Conservation (phyloP, 164 flowering plant genomes). For the Echeveria elegans region DNA sequence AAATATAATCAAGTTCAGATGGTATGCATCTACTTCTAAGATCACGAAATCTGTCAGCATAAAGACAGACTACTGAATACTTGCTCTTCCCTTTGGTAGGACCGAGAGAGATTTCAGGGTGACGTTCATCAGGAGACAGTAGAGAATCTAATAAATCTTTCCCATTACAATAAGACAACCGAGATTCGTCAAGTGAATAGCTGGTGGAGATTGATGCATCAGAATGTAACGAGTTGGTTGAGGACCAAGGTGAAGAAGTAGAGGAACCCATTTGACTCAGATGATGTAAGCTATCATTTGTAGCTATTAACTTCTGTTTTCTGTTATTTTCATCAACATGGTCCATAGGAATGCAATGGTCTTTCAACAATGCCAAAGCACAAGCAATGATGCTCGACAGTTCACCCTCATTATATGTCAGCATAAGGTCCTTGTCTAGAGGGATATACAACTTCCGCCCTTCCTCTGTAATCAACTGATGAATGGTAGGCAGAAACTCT, state of each 20-base stretch:
- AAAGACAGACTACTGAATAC: slow-evolving; percentile 66
- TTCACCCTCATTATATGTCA: slow-evolving; percentile 74
- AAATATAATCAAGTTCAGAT: slow-evolving; percentile 68
- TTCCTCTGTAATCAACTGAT: slow-evolving; percentile 48
- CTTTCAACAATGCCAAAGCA: slow-evolving; percentile 55
- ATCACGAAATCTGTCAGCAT: slow-evolving; percentile 51
- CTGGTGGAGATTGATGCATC: not conserved
- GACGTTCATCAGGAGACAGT: slow-evolving; percentile 24
- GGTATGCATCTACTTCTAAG: slow-evolving; percentile 62
- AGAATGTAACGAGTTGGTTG: slow-evolving; percentile 31
- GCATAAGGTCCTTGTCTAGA: slow-evolving; percentile 45
- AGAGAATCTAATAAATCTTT: slow-evolving; percentile 37
- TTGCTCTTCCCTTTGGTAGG: slow-evolving; percentile 48
- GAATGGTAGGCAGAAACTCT: slow-evolving; percentile 26
- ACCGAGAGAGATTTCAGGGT: slow-evolving; percentile 57
- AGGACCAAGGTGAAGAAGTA: slow-evolving; percentile 31
- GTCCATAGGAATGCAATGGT: slow-evolving; percentile 20
- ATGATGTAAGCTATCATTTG: slow-evolving; percentile 19
- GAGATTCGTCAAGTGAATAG: slow-evolving; percentile 35
- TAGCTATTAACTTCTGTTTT: slow-evolving; percentile 19
- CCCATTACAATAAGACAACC: slow-evolving; percentile 46
- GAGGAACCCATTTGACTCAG: slow-evolving; percentile 27
- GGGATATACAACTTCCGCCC: slow-evolving; percentile 58
- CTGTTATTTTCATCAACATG: slow-evolving; percentile 18
- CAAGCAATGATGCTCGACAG: slow-evolving; percentile 81